phyloP scores from a whole-genome alignment of 441 rosid genomes.

The Gossypium schwendimanii region DNA sequence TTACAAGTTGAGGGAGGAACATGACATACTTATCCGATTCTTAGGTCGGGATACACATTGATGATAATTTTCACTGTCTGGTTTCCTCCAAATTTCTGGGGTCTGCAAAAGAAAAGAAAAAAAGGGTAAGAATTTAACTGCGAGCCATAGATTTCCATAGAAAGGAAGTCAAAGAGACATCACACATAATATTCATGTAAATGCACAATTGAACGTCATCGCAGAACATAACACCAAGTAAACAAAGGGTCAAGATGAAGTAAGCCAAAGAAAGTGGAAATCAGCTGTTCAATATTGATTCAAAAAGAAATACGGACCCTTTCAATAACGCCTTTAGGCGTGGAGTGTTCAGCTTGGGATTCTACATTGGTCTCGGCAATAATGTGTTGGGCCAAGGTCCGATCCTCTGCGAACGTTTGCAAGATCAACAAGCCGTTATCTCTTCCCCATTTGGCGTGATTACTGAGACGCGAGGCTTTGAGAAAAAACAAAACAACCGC shows the following conservation, averaged over 20 bases:
- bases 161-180: too few species aligned
- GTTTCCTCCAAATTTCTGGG: slow-evolving; percentile 88
- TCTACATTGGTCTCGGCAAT: slow-evolving; percentile 25
- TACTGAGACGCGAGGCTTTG: slow-evolving; percentile 26
- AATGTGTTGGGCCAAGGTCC: slow-evolving; percentile 47
- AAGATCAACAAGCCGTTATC: slow-evolving; percentile 32
- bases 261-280: too few species aligned
- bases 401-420: slow-evolving; percentile 46
- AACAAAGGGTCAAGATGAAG: too few species aligned
- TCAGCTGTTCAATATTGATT: background rate
- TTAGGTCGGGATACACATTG: slow-evolving; percentile 60
- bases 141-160: too few species aligned
- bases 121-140: background rate
- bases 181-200: too few species aligned
- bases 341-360: slow-evolving; percentile 26
- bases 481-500: slow-evolving; percentile 52
- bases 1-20: background rate
- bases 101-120: slow-evolving; percentile 29
- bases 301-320: slow-evolving; percentile 16
- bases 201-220: too few species aligned
- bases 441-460: slow-evolving; percentile 7
- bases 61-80: slow-evolving; percentile 48
- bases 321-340: slow-evolving; percentile 42
- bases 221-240: too few species aligned
- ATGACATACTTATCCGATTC: slow-evolving; percentile 43